Evolutionary conservation across 768 basidiomycete species (phyloP), one percentile per base, ranked within the genome.

Genomic region (Mrakia hoshinonis): DNA sequence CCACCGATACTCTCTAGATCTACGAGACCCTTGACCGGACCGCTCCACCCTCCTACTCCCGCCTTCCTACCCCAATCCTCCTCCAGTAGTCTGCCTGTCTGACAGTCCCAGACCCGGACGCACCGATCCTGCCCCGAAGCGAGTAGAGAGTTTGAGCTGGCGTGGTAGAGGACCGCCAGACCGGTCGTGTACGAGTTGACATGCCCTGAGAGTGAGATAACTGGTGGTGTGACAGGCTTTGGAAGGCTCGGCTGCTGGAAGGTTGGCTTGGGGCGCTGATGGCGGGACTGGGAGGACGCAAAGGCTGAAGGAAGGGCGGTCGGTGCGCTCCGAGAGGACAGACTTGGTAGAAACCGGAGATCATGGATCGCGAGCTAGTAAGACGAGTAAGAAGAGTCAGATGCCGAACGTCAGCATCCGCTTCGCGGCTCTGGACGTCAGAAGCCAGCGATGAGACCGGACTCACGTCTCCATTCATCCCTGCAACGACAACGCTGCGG

Each of bases 401-500:
- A 18, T 20, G 29, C 12, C 13, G 22, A 26, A 13, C 4, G 58
- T 18, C 11, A 71, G 70, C 39, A 5, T 15, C 22, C 29, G 11
- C 10, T 20, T 31, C 20, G n/a, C 3, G 24, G 22, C 1, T 52
- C n/a, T n/a, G n/a, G n/a, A n/a, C n/a, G n/a, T 31, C 18, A 36
- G n/a, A 52, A 43, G n/a, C 11, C 0, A 36, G 34, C 11, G 4
- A n/a, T 15, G 24, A 6, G 49, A 34, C 2, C 31, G 2, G 15
- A 61, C 70, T 58, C 47, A 72, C 70, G 10, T 43, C 46, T 7
- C 70, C 70, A 20, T 72, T 49, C 70, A 72, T 72, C 31, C 70
- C 70, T 12, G 65, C 47, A 3, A 38, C 46, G 11, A 55, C 34
- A 26, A 72, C 26, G 22, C n/a, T 48, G 46, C 54, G 48, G 7